Evolutionary conservation across 129 eudicot genomes (phyloP), one percentile per base, ranked within the genome.

Genomic region (Tanacetum coccineum): DNA sequence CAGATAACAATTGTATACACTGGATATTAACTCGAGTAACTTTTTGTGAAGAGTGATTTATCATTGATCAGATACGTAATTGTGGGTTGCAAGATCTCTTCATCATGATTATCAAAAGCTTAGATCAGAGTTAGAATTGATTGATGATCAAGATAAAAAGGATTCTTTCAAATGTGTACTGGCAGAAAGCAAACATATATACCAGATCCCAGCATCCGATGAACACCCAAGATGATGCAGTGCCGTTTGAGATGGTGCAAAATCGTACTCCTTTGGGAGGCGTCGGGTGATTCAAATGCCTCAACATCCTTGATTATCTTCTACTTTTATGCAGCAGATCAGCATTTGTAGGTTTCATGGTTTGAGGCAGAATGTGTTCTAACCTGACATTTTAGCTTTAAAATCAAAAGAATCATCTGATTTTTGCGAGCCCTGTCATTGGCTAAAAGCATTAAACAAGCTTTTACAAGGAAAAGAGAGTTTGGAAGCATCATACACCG

Each of bases 201-300:
- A 28, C 94, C 96, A 89, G 0, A 89, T 63, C 18, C 96, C 80
- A 18, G 87, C 81, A 0, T 90, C 84, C 0, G 96, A 83, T 3
- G 96, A 86, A 84, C 86, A 86, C 0, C 96, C 95, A 15, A 86
- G 86, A 4, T 94, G 70, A 56, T 86, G 81, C 26, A 89, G 78
- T 1, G 96, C 74, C 96, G 83, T 89, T 57, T 82, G 71, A 9
- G 90, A 78, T 0, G 96, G 96, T 70, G 86, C 94, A 0, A 89
- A 55, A 65, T 89, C 96, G 19, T 81, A 67, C 2, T 79, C 81
- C 45, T 79, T 81, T 0, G 87, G 68, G 10, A 87, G 85, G 30
- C 32, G 13, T 67, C 72, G 77, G 2, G 83, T 80, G 26, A 87
- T 77, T 0, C 82, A 75, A 58, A 84, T 83, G 5, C 87, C 91